Evolutionary conservation across 495 filamentous ascomycete species (phyloP).

Genomic region (Sordaria brevicollis): DNA sequence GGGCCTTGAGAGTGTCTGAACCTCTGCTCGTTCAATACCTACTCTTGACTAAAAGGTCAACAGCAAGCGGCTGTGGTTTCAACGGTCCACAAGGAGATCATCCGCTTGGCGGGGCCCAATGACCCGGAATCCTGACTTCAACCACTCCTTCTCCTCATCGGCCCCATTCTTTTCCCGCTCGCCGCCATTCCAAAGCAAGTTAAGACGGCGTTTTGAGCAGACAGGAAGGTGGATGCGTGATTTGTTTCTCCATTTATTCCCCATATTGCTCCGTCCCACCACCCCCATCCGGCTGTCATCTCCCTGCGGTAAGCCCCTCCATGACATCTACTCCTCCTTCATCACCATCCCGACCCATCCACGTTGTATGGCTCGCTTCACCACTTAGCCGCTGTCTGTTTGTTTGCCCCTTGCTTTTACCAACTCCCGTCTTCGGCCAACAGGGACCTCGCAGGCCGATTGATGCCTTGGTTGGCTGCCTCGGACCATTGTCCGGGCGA

Average conservation of each 20-base stretch:
- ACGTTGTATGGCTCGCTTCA: constrained; percentile 1
- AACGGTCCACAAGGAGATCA: background rate
- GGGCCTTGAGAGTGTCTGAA: background rate
- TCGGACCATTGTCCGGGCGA: constrained; percentile 32
- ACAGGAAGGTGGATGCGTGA: constrained; percentile 21
- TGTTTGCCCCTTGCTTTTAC: background rate
- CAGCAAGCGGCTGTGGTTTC: background rate
- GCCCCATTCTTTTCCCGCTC: constrained; percentile 2
- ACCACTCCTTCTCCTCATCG: background rate
- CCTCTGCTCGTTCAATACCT: too few relatives aligned
- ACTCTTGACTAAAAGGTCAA: too few relatives aligned
- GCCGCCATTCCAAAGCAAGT: constrained; percentile 1
- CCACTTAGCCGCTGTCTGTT: background rate
- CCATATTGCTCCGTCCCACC: constrained; percentile 28
- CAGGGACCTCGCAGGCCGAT: background rate
- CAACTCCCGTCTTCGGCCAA: background rate
- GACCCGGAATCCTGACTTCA: background rate
- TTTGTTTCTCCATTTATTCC: constrained; percentile 23
- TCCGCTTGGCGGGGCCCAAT: background rate
- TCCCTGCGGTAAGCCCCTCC: constrained; percentile 1
- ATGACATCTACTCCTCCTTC: background rate
- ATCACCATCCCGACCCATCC: background rate
- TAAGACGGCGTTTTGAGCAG: background rate
- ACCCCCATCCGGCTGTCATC: constrained; percentile 1
- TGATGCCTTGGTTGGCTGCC: background rate